Conservation (phyloP, 208 protist species). For the Crithidia sp. region DNA sequence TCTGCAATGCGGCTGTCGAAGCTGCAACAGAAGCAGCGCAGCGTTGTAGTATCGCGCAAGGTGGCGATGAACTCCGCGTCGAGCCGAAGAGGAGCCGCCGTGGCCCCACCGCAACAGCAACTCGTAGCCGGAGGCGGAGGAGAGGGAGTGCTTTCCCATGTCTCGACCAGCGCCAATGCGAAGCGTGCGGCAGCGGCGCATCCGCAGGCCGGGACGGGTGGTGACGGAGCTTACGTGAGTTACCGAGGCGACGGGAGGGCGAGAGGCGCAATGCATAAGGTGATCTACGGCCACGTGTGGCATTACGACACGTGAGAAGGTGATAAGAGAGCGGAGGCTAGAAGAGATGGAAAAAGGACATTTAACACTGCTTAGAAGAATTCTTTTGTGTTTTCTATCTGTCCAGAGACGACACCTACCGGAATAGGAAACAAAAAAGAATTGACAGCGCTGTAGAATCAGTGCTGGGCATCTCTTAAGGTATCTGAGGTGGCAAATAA, state of each 20-base stretch:
- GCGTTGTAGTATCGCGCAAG: not conserved
- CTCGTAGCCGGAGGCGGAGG: not conserved
- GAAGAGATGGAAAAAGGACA: too few species aligned
- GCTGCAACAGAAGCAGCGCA: constrained; percentile 8
- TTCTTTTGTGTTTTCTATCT: too few species aligned
- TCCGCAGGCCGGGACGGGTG: not conserved
- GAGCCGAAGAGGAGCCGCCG: too few species aligned
- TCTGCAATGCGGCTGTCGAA: constrained; percentile 16
- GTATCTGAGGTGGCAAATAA: too few species aligned
- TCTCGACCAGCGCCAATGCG: not conserved
- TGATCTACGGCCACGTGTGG: constrained; percentile 5
- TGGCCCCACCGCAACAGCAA: too few species aligned
- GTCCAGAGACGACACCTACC: too few species aligned
- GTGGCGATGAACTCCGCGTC: not conserved
- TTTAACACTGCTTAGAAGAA: too few species aligned
- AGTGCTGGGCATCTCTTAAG: too few species aligned
- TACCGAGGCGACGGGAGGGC: not conserved
- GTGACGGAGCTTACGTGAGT: not conserved
- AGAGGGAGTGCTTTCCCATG: not conserved
- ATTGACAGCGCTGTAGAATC: too few species aligned
- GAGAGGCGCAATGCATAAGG: not conserved
- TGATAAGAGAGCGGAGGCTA: too few species aligned
- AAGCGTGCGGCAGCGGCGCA: not conserved
- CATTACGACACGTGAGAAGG: too few species aligned
- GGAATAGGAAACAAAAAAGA: too few species aligned